Evolutionary conservation across 768 basidiomycete genomes (phyloP).

Genomic region (Favolaschia claudopus): DNA sequence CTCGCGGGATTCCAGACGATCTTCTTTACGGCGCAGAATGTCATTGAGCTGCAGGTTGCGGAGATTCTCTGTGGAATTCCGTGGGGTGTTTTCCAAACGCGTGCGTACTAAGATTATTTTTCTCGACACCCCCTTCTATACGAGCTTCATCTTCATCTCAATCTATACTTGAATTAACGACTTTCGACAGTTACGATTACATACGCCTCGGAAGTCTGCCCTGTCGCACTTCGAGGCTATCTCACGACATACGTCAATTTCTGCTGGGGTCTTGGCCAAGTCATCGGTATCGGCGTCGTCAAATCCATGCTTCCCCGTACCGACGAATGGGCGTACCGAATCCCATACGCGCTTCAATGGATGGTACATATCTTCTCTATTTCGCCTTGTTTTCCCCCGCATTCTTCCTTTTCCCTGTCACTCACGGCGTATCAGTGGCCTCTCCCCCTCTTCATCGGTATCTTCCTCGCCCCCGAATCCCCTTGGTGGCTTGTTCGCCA

Average conservation of each 20-base stretch:
- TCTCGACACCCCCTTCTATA: neutral
- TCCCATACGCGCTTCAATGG: conserved; percentile 38
- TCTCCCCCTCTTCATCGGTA: conserved; percentile 36
- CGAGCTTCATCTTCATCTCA: no score
- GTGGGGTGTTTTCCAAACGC: conserved; percentile 29
- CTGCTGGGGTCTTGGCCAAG: conserved; percentile 29
- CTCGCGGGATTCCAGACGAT: conserved; percentile 24
- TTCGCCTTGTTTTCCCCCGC: no score
- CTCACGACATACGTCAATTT: conserved; percentile 33
- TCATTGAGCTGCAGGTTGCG: conserved; percentile 20
- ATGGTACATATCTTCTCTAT: no score
- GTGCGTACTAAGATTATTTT: no score
- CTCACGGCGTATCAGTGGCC: no score
- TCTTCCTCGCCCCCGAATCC: conserved; percentile 39
- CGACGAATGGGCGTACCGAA: conserved; percentile 29
- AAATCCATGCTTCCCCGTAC: conserved; percentile 26
- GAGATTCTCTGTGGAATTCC: conserved; percentile 28
- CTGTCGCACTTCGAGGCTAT: conserved; percentile 29
- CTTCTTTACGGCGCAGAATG: conserved; percentile 26
- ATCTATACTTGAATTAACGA: neutral
- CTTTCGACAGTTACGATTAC: conserved; percentile 25
- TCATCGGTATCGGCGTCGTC: conserved; percentile 31
- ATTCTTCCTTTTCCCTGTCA: no score
- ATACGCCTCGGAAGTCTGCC: conserved; percentile 30
- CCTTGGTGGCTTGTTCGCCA: conserved; percentile 45